Base-by-base conservation (phyloP, 164 flowering plant genomes). In the Stephania cephalantha region DNA sequence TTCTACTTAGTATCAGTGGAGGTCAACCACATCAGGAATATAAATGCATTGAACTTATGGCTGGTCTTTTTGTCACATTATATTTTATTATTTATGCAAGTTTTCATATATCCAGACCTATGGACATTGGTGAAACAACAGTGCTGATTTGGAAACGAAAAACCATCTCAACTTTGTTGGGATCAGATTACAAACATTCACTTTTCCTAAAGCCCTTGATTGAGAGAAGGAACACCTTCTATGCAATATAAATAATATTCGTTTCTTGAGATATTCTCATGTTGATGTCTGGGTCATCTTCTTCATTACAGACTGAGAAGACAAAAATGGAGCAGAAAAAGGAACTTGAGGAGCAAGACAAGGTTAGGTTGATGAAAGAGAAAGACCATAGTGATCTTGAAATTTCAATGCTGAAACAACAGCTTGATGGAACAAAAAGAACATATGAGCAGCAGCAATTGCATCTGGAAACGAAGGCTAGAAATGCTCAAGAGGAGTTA, bases 291-390 rank as follows among this genome's bases (percentile, higher is more conserved):
- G 52, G 18, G 45, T 53, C 68, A 44, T 44, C 12, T 78, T 71
- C 66, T n/a, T 35, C 17, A 11, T 69, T 84, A 78, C 82, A 93
- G 99, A 79, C 64, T 72, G 98, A 95, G 82, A 93, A 89, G 82
- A 67, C 74, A 17, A 84, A 85, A 82, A 31, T 90, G 20, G 94
- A 88, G 79, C 92, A 90, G 87, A 83, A 75, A 77, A 88, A 83
- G 81, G 88, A 86, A 84, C 83, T 82, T 72, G 92, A 86, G 78
- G 92, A 93, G 74, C 83, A 83, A 73, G 90, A 91, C 77, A 72
- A 85, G 65, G 75, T 82, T 68, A 83, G 79, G 74, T 69, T 92
- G 74, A 83, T 73, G 81, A 85, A 90, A 71, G 96, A 91, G 78
- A 91, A 86, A 75, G 85, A 83, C 50, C 75, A 70, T 22, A 76